These are phyloP conservation scores for Zychaea mexicana DNA, from an alignment of 371 early-diverging fungal species.

Conservation along the genomic window DNA sequence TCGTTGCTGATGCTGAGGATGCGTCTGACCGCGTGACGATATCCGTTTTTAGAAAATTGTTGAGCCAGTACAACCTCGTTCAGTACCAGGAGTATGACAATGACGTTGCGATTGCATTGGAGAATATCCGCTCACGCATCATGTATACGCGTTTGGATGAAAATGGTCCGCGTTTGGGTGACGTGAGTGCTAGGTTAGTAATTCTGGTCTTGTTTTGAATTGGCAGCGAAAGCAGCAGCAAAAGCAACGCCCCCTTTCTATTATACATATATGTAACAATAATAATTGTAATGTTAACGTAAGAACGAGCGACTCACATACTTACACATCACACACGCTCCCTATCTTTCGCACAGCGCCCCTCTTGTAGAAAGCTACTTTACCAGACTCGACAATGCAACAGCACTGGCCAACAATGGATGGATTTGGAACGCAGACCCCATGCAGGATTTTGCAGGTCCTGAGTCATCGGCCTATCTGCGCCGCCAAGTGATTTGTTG, in stretches of 20 bases:
- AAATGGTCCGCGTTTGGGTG: slow-evolving; percentile 63
- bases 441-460: slow-evolving; percentile 88
- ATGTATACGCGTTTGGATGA: slow-evolving; percentile 84
- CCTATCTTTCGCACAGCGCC: too few species aligned
- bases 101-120: slow-evolving; percentile 71
- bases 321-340: too few species aligned
- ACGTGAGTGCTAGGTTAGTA: slow-evolving; percentile 52
- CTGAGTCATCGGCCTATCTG: slow-evolving; percentile 85
- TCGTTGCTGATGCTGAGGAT: neutral
- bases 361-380: slow-evolving; percentile 93
- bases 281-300: neutral
- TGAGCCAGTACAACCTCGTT: slow-evolving; percentile 85
- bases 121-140: slow-evolving; percentile 79
- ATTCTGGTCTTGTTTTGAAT: neutral
- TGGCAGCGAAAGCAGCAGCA: too few species aligned
- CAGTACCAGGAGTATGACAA: slow-evolving; percentile 85
- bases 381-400: slow-evolving; percentile 70
- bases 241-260: neutral
- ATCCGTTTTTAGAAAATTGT: slow-evolving; percentile 43
- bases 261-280: neutral
- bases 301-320: too few species aligned
- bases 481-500: slow-evolving; percentile 94
- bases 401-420: slow-evolving; percentile 92
- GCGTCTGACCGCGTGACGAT: slow-evolving; percentile 28
- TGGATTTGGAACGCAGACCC: slow-evolving; percentile 99